phyloP scores from a whole-genome alignment of 2,329 filamentous ascomycete species.

The Magnaporthiopsis rhizophila region DNA sequence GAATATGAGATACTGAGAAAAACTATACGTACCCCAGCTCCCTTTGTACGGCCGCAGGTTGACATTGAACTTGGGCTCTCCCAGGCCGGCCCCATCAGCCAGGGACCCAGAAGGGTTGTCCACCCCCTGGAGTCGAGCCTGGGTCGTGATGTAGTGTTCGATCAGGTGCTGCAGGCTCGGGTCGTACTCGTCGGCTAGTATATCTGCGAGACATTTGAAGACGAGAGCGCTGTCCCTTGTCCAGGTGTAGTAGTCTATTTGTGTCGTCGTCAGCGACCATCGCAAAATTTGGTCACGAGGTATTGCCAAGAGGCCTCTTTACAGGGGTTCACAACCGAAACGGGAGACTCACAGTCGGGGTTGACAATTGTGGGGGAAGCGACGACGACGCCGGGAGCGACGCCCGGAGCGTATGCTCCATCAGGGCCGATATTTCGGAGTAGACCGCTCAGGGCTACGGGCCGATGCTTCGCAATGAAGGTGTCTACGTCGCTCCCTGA shows the following conservation, averaged over 20 bases:
- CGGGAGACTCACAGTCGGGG: conserved; percentile 43
- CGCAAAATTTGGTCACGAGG: not conserved
- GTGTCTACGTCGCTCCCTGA: conserved; percentile 36
- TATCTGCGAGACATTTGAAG: conserved; percentile 61
- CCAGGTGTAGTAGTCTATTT: conserved; percentile 65
- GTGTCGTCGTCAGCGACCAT: not conserved
- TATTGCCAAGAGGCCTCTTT: not conserved
- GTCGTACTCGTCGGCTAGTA: conserved; percentile 53
- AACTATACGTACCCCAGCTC: conserved; percentile 44
- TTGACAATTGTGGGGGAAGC: conserved; percentile 45
- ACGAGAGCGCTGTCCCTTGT: conserved; percentile 65
- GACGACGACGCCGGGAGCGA: conserved; percentile 43
- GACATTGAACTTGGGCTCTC: conserved; percentile 66
- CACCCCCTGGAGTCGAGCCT: conserved; percentile 58
- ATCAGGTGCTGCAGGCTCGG: conserved; percentile 50
- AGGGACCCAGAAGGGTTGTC: conserved; percentile 60
- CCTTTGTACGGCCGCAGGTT: conserved; percentile 57
- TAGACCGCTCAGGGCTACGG: conserved; percentile 42
- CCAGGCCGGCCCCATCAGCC: conserved; percentile 47
- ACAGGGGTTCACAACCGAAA: not conserved
- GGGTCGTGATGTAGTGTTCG: conserved; percentile 58
- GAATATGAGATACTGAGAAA: too few species aligned
- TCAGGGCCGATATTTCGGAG: conserved; percentile 52
- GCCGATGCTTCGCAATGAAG: conserved; percentile 44
- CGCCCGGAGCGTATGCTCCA: conserved; percentile 41